Conservation (phyloP, 257 asterid genomes). For the Penstemon barbatus region DNA sequence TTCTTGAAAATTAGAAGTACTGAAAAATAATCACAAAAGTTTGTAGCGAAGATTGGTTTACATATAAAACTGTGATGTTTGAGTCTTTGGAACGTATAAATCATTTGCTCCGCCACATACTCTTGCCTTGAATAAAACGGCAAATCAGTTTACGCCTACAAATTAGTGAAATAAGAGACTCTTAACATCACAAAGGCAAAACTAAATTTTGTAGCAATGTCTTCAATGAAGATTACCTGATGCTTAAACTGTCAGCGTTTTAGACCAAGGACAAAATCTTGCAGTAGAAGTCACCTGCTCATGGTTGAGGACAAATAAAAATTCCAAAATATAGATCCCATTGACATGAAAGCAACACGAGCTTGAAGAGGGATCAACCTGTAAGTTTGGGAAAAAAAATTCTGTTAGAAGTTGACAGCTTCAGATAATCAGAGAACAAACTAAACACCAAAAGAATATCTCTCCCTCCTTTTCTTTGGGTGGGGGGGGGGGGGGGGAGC, state of each 20-base stretch:
- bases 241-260: constrained; percentile 16
- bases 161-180: neutral
- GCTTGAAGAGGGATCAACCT: constrained; percentile 92
- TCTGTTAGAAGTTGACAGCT: constrained; percentile 5
- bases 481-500: constrained; percentile 3
- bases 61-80: neutral
- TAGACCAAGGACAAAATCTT: neutral
- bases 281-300: constrained; percentile 53
- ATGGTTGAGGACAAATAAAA: constrained; percentile 74
- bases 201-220: neutral
- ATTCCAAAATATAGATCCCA: constrained; percentile 93
- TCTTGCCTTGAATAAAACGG: neutral
- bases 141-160: too few relatives aligned
- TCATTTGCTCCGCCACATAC: neutral
- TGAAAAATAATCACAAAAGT: too few relatives aligned
- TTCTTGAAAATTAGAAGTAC: too few relatives aligned
- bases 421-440: constrained; percentile 10
- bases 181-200: neutral
- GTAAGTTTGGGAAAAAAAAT: constrained; percentile 22
- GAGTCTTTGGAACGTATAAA: neutral
- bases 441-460: constrained; percentile 10
- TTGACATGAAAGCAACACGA: constrained; percentile 96
- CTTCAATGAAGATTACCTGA: constrained; percentile 23
- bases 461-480: neutral
- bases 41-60: neutral